phyloP scores from a whole-genome alignment of 1,284 basidiomycete species.

The Cyathus olla region DNA sequence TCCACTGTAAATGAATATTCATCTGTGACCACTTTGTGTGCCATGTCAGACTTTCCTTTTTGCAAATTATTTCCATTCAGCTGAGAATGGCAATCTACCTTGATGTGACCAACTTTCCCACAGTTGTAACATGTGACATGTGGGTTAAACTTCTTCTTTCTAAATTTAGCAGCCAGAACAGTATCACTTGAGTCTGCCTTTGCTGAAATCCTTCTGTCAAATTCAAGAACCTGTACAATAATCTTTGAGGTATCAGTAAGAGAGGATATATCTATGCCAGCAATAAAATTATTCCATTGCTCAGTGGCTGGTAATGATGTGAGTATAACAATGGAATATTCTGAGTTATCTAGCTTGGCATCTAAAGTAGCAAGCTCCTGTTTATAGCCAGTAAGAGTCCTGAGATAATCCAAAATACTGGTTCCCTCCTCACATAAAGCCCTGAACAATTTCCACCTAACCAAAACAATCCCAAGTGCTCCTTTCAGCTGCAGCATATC shows the following conservation, averaged over 20 bases:
- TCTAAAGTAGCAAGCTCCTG: not conserved
- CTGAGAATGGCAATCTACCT: constrained; percentile 15
- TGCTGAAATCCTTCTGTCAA: not conserved
- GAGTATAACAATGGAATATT: not conserved
- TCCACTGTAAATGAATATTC: not conserved
- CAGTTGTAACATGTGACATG: not conserved
- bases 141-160: not conserved
- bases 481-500: too few relatives aligned
- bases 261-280: not conserved
- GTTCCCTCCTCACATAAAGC: not conserved
- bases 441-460: too few relatives aligned
- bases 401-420: not conserved
- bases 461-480: too few relatives aligned
- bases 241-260: not conserved
- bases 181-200: not conserved
- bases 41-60: not conserved
- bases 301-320: not conserved
- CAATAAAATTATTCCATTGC: not conserved
- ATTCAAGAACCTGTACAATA: not conserved
- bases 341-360: not conserved
- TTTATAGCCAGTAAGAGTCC: not conserved
- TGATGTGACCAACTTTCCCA: not conserved
- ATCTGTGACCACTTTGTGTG: not conserved
- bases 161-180: not conserved
- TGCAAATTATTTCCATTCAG: not conserved